phyloP scores from a whole-genome alignment of 495 filamentous ascomycete species.

The Bombardia bombarda region DNA sequence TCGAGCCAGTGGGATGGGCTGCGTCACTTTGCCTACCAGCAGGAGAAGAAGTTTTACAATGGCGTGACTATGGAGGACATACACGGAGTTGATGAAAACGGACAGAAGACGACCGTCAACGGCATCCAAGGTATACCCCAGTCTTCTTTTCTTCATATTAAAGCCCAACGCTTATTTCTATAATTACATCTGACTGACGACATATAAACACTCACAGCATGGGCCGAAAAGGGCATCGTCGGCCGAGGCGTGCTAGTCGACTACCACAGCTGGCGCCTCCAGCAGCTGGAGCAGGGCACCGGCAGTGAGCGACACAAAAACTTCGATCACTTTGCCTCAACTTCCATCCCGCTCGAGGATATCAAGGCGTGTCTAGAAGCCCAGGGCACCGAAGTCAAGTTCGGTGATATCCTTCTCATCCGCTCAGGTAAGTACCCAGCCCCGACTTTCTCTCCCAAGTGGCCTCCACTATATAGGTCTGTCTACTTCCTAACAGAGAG shows the following conservation, averaged over 20 bases:
- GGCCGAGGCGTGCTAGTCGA: conserved; percentile 53
- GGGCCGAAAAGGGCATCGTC: conserved; percentile 45
- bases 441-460: background rate
- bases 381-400: conserved; percentile 41
- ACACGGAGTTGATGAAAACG: conserved; percentile 26
- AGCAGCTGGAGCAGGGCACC: conserved; percentile 10
- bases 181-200: background rate
- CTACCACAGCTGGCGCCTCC: conserved; percentile 42
- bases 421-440: conserved; percentile 27
- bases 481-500: background rate
- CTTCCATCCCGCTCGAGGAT: conserved; percentile 34
- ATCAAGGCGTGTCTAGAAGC: conserved; percentile 36
- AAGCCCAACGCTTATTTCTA: too few relatives aligned
- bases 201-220: conserved; percentile 14
- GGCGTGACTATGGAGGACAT: conserved; percentile 52
- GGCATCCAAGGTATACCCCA: conserved; percentile 50
- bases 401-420: conserved; percentile 50
- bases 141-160: too few relatives aligned
- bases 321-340: conserved; percentile 35
- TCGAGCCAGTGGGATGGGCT: conserved; percentile 38
- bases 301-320: background rate
- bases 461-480: background rate
- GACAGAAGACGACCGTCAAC: conserved; percentile 28
- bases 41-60: conserved; percentile 51
- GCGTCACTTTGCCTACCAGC: conserved; percentile 45